Conservation (phyloP, 148 eudicot species). For the Suaeda aralocaspica region DNA sequence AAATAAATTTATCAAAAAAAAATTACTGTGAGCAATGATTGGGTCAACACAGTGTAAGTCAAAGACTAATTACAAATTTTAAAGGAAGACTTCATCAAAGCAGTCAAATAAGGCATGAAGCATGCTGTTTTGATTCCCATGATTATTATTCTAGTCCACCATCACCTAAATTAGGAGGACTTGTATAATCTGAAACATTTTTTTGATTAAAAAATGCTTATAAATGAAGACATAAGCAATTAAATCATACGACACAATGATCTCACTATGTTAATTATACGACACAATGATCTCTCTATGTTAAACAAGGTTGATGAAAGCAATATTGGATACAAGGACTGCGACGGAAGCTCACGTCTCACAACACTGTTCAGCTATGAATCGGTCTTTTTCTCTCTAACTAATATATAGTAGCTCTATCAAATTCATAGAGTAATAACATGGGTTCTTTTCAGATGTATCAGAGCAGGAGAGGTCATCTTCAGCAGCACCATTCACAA, state of each 20-base stretch:
- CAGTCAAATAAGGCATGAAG: constrained; percentile 27
- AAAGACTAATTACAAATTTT: neutral
- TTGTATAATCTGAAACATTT: constrained; percentile 8
- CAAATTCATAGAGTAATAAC: too few relatives aligned
- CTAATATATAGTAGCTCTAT: neutral
- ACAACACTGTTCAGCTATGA: constrained; percentile 11
- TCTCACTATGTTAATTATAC: constrained; percentile 2
- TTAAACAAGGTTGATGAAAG: constrained; percentile 5
- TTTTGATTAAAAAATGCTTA: too few relatives aligned
- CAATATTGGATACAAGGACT: neutral
- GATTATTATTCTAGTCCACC: constrained; percentile 9
- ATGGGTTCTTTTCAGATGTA: too few relatives aligned
- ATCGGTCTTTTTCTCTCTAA: neutral
- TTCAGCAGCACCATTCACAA: constrained; percentile 1
- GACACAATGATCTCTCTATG: neutral
- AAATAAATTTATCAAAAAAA: too few relatives aligned
- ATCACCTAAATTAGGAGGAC: neutral
- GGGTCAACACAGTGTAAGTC: neutral
- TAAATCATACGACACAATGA: neutral
- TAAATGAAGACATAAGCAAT: neutral
- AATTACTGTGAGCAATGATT: neutral
- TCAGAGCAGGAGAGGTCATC: too few relatives aligned
- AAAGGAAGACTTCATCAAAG: neutral
- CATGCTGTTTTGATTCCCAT: constrained; percentile 26
- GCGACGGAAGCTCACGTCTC: neutral